A percentile compares a stretch with the other conserved stretches of the same genome.
These are phyloP conservation scores for Buxus sempervirens DNA, from an alignment of 164 flowering plant species.

Conservation along the genomic window DNA sequence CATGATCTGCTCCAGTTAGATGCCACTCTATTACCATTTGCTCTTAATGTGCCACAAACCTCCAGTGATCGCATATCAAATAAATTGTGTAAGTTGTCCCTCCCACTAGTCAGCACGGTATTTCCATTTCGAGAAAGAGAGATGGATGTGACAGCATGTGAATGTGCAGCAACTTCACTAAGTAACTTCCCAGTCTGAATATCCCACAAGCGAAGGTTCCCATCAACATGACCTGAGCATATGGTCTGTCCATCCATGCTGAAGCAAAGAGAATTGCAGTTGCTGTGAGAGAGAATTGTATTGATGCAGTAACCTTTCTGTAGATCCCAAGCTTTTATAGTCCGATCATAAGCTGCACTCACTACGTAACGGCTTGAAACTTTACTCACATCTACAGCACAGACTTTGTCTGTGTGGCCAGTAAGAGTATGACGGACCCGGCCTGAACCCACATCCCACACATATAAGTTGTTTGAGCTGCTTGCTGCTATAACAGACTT, in stretches of 20 bases:
- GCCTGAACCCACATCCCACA: slow-evolving; percentile 85
- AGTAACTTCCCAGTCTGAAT: slow-evolving; percentile 67
- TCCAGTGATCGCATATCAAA: slow-evolving; percentile 82
- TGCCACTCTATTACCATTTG: slow-evolving; percentile 66
- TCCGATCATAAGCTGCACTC: slow-evolving; percentile 92
- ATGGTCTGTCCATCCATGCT: slow-evolving; percentile 81
- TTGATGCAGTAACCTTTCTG: slow-evolving; percentile 81
- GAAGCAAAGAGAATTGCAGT: slow-evolving; percentile 86
- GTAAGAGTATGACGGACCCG: slow-evolving; percentile 84
- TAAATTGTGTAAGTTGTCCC: slow-evolving; percentile 86
- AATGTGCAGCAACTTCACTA: slow-evolving; percentile 89
- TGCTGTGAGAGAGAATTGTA: slow-evolving; percentile 76
- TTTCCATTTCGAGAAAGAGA: slow-evolving; percentile 72
- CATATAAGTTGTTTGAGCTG: slow-evolving; percentile 81
- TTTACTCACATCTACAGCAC: slow-evolving; percentile 84
- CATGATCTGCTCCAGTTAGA: slow-evolving; percentile 97
- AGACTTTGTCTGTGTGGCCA: slow-evolving; percentile 88
- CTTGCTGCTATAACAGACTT: slow-evolving; percentile 77
- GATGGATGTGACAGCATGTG: slow-evolving; percentile 73
- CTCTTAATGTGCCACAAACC: slow-evolving; percentile 75
- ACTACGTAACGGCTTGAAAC: slow-evolving; percentile 65
- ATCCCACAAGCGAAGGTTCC: slow-evolving; percentile 88
- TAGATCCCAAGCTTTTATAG: slow-evolving; percentile 91
- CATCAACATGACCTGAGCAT: slow-evolving; percentile 93
- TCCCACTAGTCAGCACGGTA: slow-evolving; percentile 71